These are phyloP conservation scores for Tillandsia fasciculata DNA, from an alignment of 176 grass and related monocot genomes.

Conservation along the genomic window DNA sequence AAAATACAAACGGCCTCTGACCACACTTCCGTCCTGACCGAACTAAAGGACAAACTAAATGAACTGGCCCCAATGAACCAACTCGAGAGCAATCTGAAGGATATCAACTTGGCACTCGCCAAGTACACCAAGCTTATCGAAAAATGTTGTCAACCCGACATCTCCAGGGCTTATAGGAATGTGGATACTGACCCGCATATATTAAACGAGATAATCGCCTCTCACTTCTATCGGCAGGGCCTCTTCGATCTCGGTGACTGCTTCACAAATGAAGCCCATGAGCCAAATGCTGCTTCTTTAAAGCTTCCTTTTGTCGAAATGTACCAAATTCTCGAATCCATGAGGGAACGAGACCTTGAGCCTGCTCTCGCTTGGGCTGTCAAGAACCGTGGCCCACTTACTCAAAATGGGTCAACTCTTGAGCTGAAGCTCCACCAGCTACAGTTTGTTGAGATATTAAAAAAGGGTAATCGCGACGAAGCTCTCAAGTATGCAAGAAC, in stretches of 20 bases:
- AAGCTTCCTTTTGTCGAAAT: constrained; percentile 72
- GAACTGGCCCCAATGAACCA: constrained; percentile 41
- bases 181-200: constrained; percentile 52
- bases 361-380: constrained; percentile 70
- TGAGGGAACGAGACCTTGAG: constrained; percentile 63
- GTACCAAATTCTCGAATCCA: constrained; percentile 65
- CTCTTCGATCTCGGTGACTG: constrained; percentile 72
- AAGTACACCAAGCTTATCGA: constrained; percentile 73
- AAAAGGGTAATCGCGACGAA: constrained; percentile 33
- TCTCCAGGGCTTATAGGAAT: constrained; percentile 81
- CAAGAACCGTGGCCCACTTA: constrained; percentile 42
- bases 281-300: constrained; percentile 32
- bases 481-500: constrained; percentile 56
- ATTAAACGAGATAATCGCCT: constrained; percentile 65
- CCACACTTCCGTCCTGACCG: constrained; percentile 35
- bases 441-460: constrained; percentile 74
- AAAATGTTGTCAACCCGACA: constrained; percentile 66
- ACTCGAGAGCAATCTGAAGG: constrained; percentile 68
- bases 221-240: constrained; percentile 73
- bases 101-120: constrained; percentile 50
- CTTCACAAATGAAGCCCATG: constrained; percentile 43
- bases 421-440: constrained; percentile 81
- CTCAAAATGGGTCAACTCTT: constrained; percentile 55
- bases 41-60: constrained; percentile 51
- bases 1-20: constrained; percentile 60